phyloP scores from a whole-genome alignment of 1,284 basidiomycete genomes.

The Neolentinus lepideus region DNA sequence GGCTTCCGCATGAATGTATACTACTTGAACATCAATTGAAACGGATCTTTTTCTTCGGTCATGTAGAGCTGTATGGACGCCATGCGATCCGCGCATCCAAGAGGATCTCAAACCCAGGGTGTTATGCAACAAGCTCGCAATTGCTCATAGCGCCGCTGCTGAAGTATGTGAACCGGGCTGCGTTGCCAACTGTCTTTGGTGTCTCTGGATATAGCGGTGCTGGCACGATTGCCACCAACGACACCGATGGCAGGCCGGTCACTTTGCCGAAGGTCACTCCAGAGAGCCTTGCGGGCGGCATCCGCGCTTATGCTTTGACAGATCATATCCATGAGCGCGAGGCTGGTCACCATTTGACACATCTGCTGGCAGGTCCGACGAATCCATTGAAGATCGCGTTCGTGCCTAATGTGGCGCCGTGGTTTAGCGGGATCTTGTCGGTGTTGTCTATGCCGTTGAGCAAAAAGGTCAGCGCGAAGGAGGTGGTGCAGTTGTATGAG shows the following conservation, averaged over 20 bases:
- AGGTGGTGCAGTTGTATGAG: slow-evolving; percentile 73
- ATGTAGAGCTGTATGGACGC: slow-evolving; percentile 85
- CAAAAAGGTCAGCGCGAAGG: slow-evolving; percentile 56
- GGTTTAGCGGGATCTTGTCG: slow-evolving; percentile 95
- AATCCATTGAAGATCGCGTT: slow-evolving; percentile 70
- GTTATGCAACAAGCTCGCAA: slow-evolving; percentile 93
- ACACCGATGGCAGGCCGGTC: slow-evolving; percentile 60
- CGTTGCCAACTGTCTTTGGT: slow-evolving; percentile 87
- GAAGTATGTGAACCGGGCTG: slow-evolving; percentile 53
- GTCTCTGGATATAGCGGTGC: slow-evolving; percentile 94
- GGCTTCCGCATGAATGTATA: slow-evolving; percentile 32
- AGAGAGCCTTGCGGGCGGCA: slow-evolving; percentile 67
- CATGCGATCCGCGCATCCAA: slow-evolving; percentile 61
- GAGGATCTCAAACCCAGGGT: slow-evolving; percentile 95
- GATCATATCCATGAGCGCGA: slow-evolving; percentile 99
- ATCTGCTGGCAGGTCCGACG: slow-evolving; percentile 33
- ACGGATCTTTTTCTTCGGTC: slow-evolving; percentile 16
- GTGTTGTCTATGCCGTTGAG: slow-evolving; percentile 80
- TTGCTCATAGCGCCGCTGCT: slow-evolving; percentile 88
- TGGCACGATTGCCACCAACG: slow-evolving; percentile 72
- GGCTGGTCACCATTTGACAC: slow-evolving; percentile 76
- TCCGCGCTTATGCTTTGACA: slow-evolving; percentile 86
- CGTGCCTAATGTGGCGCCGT: slow-evolving; percentile 83
- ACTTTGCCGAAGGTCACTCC: slow-evolving; percentile 83
- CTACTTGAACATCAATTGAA: slow-evolving; percentile 24